phyloP scores from a whole-genome alignment of 2,329 filamentous ascomycete genomes.

The Pestalotiopsis sp. region DNA sequence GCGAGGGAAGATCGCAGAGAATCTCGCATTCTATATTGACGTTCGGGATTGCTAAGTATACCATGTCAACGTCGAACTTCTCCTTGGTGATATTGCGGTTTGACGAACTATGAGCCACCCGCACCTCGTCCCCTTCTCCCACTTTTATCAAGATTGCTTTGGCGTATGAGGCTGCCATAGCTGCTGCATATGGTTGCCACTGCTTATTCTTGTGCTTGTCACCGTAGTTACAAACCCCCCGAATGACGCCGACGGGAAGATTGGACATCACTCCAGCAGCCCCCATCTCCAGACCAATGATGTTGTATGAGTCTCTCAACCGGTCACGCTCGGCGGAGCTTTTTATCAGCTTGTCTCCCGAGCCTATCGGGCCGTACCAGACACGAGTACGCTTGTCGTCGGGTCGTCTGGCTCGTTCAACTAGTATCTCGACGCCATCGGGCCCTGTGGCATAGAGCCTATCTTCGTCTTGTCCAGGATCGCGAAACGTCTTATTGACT shows the following conservation, averaged over 20 bases:
- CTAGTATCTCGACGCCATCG: neutral
- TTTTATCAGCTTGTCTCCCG: conserved; percentile 34
- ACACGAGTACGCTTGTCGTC: conserved; percentile 26
- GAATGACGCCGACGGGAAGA: conserved; percentile 34
- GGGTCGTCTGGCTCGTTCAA: conserved; percentile 21
- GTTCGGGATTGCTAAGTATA: neutral
- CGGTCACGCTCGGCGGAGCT: conserved; percentile 17
- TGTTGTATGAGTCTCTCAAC: conserved; percentile 23
- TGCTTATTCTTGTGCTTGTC: conserved; percentile 34
- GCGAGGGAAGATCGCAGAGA: neutral
- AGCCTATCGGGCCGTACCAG: conserved; percentile 38
- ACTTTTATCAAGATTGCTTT: conserved; percentile 1
- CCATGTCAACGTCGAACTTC: neutral
- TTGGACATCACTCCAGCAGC: conserved; percentile 26
- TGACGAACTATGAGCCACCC: neutral
- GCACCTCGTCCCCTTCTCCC: neutral
- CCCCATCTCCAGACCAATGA: conserved; percentile 38
- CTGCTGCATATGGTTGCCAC: conserved; percentile 39
- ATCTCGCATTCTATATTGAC: neutral
- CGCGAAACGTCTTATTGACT: conserved; percentile 25
- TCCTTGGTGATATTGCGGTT: neutral
- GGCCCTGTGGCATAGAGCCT: conserved; percentile 21
- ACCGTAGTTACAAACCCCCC: conserved; percentile 36
- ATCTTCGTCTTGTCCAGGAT: conserved; percentile 34
- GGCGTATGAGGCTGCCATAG: conserved; percentile 31